phyloP scores from a whole-genome alignment of 139 green algal genomes.

The Raphidocelis subcapitata region DNA sequence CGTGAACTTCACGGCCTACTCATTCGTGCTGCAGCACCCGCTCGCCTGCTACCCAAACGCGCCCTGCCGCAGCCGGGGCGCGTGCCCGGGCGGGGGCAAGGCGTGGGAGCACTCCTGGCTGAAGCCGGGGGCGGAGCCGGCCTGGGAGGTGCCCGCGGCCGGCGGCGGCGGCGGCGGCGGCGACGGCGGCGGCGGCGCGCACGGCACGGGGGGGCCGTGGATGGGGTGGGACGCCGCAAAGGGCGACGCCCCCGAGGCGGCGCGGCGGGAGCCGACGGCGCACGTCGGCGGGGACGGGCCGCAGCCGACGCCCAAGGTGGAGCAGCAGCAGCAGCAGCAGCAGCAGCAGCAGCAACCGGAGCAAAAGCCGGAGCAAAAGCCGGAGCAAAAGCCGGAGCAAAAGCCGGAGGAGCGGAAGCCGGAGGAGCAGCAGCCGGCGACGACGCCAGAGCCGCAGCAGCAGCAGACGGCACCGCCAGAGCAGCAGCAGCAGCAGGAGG shows the following conservation, averaged over 20 bases:
- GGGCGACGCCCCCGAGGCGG: background rate
- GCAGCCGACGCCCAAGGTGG: background rate
- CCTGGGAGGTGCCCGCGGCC: slow-evolving; percentile 4
- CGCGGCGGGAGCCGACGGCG: background rate
- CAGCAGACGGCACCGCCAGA: background rate
- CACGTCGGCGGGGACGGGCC: background rate
- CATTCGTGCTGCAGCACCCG: slow-evolving; percentile 51
- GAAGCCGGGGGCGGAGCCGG: background rate
- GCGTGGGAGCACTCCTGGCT: background rate
- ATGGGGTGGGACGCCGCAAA: background rate
- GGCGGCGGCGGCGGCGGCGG: background rate
- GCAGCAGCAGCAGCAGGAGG: slow-evolving; percentile 1
- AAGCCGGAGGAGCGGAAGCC: background rate
- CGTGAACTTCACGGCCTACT: slow-evolving; percentile 61
- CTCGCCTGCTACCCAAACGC: slow-evolving; percentile 51
- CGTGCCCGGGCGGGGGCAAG: background rate
- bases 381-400: slow-evolving; percentile 9
- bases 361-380: no score
- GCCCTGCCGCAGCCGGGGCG: slow-evolving; percentile 9
- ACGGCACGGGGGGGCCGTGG: background rate
- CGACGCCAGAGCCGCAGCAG: background rate
- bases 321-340: slow-evolving; percentile 4
- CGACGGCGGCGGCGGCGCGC: background rate
- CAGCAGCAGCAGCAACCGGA: background rate
- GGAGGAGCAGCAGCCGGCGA: background rate